Conservation (phyloP, 1,284 basidiomycete species). For the Vanrija humicola region DNA sequence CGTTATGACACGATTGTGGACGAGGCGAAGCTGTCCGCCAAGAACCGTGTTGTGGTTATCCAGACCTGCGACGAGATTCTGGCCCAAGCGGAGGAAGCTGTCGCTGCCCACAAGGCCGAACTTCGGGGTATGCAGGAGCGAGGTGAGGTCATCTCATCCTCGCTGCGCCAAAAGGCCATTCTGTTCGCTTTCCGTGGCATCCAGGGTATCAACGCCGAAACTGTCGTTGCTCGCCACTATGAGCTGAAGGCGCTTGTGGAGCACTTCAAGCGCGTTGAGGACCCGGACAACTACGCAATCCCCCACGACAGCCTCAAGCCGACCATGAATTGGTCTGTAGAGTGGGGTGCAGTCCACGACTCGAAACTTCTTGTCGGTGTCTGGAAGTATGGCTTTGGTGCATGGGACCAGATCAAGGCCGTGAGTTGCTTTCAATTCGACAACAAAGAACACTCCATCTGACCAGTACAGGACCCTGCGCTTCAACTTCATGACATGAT, state of each 20-base stretch:
- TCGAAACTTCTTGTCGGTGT: constrained; percentile 91
- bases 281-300: constrained; percentile 75
- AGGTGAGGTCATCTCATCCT: constrained; percentile 65
- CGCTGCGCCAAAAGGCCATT: constrained; percentile 69
- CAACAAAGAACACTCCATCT: too few species aligned
- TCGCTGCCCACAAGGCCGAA: constrained; percentile 76
- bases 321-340: constrained; percentile 91
- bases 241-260: constrained; percentile 87
- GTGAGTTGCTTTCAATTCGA: constrained; percentile 14
- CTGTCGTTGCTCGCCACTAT: constrained; percentile 81
- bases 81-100: constrained; percentile 74
- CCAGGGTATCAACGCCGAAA: constrained; percentile 94
- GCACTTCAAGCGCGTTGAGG: constrained; percentile 62
- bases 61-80: constrained; percentile 92
- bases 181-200: constrained; percentile 86
- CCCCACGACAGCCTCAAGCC: constrained; percentile 90
- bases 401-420: constrained; percentile 81
- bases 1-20: constrained; percentile 90
- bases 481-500: constrained; percentile 87
- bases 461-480: constrained; percentile 60
- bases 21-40: constrained; percentile 89
- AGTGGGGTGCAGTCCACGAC: constrained; percentile 91
- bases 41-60: constrained; percentile 88
- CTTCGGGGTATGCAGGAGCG: constrained; percentile 70
- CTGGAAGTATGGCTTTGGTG: constrained; percentile 89